Evolutionary conservation across 345 rosid genomes (phyloP).

Genomic region (Gossypium sturtianum): DNA sequence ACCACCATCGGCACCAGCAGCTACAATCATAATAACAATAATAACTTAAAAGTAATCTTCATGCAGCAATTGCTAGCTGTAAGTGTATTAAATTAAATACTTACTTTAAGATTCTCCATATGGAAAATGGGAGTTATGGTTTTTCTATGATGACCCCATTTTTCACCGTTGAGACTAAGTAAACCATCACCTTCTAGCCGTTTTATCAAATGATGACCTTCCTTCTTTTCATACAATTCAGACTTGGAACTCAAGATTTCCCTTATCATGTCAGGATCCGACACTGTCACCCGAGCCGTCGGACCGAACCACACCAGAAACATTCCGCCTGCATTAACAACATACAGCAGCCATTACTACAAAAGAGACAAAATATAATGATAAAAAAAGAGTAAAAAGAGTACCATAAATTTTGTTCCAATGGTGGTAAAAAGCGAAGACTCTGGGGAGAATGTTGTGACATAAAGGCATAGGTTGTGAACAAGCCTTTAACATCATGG

Average conservation of each 20-base stretch:
- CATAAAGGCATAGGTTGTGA: conserved; percentile 94
- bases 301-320: conserved; percentile 83
- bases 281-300: conserved; percentile 58
- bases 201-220: conserved; percentile 43
- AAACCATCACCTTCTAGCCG: conserved; percentile 75
- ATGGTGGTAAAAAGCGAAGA: conserved; percentile 87
- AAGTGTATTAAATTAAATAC: not conserved
- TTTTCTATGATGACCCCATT: conserved; percentile 72
- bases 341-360: conserved; percentile 28
- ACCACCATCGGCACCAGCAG: conserved; percentile 12
- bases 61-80: not conserved
- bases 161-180: conserved; percentile 60
- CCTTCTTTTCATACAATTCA: conserved; percentile 56
- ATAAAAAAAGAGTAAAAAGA: not conserved
- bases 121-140: conserved; percentile 73
- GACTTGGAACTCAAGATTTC: conserved; percentile 66
- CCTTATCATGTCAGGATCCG: conserved; percentile 72
- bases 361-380: not conserved
- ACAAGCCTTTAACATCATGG: conserved; percentile 87
- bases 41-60: not conserved
- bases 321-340: conserved; percentile 47
- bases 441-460: conserved; percentile 97
- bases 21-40: not conserved
- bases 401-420: conserved; percentile 96
- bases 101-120: conserved; percentile 77